Conservation (phyloP, 495 filamentous ascomycete species). For the Penicillium diatomitis region DNA sequence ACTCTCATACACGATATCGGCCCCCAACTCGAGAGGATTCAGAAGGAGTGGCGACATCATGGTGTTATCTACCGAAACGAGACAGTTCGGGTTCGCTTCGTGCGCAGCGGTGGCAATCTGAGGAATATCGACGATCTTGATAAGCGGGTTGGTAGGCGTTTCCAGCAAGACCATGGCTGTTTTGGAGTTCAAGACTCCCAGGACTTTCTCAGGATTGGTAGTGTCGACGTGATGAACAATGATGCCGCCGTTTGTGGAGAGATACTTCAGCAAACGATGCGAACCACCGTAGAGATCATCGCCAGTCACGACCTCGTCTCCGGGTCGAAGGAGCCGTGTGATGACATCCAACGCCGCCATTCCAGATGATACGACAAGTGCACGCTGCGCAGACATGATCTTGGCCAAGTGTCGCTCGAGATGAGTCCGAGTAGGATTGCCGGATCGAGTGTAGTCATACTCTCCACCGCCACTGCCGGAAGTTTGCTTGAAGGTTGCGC, state of each 20-base stretch:
- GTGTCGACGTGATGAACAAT: constrained; percentile 95
- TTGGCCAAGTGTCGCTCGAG: constrained; percentile 95
- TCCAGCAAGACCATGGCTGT: constrained; percentile 95
- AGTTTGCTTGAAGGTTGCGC: constrained; percentile 93
- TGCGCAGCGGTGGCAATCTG: constrained; percentile 67
- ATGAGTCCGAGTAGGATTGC: constrained; percentile 93
- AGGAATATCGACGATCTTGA: constrained; percentile 92
- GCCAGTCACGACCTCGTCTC: constrained; percentile 93
- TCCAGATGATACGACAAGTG: constrained; percentile 86
- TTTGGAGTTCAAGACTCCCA: constrained; percentile 58
- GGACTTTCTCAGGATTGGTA: constrained; percentile 60
- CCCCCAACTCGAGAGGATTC: constrained; percentile 87
- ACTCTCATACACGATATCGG: constrained; percentile 93
- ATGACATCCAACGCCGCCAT: constrained; percentile 98
- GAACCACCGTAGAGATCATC: constrained; percentile 97
- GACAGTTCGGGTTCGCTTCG: constrained; percentile 64
- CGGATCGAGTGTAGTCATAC: constrained; percentile 97
- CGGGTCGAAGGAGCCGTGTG: constrained; percentile 82
- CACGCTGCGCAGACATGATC: constrained; percentile 91
- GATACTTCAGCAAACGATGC: constrained; percentile 85
- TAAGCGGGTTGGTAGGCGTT: constrained; percentile 92
- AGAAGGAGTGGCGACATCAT: constrained; percentile 93
- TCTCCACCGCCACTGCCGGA: constrained; percentile 68
- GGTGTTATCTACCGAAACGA: constrained; percentile 93
- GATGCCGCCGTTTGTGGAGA: constrained; percentile 78